A percentile compares a stretch with the other conserved stretches of the same genome.
phyloP scores from a whole-genome alignment of 768 basidiomycete species.

The Mycena pura region DNA sequence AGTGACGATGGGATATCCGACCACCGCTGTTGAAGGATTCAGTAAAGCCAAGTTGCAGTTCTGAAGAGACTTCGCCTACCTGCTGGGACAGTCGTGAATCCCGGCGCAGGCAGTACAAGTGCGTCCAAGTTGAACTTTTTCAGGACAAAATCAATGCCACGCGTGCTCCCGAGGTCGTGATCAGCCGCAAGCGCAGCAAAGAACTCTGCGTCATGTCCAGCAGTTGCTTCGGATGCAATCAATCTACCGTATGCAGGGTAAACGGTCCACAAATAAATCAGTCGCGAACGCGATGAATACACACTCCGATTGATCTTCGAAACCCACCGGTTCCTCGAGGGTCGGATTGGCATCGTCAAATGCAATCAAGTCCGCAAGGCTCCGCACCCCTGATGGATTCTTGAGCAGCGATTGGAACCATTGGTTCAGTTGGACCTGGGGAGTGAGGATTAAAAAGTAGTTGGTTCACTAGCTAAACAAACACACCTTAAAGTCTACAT shows the following conservation, averaged over 20 bases:
- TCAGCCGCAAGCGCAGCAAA: constrained; percentile 52
- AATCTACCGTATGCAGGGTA: constrained; percentile 33
- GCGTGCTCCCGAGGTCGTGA: constrained; percentile 53
- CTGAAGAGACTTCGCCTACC: constrained; percentile 32
- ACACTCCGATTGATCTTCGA: constrained; percentile 44
- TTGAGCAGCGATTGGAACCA: constrained; percentile 54
- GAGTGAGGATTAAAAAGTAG: background rate
- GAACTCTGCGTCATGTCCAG: constrained; percentile 50
- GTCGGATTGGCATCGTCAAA: constrained; percentile 61
- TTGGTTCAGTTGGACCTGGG: constrained; percentile 59
- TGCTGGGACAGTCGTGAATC: constrained; percentile 47
- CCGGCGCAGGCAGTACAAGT: constrained; percentile 54
- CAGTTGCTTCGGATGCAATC: constrained; percentile 45
- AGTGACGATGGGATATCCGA: constrained; percentile 72
- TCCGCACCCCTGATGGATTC: constrained; percentile 63
- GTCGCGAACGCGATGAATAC: constrained; percentile 17
- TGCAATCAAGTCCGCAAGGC: constrained; percentile 60
- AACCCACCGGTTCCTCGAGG: constrained; percentile 52
- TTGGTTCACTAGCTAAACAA: background rate
- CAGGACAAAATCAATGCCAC: constrained; percentile 62
- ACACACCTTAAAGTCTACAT: constrained; percentile 64
- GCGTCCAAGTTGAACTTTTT: constrained; percentile 56
- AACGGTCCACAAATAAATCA: background rate
- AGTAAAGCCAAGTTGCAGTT: background rate
- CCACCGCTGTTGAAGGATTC: constrained; percentile 50